phyloP scores from a whole-genome alignment of 192 early-diverging fungal genomes.

The Coemansia sp. region DNA sequence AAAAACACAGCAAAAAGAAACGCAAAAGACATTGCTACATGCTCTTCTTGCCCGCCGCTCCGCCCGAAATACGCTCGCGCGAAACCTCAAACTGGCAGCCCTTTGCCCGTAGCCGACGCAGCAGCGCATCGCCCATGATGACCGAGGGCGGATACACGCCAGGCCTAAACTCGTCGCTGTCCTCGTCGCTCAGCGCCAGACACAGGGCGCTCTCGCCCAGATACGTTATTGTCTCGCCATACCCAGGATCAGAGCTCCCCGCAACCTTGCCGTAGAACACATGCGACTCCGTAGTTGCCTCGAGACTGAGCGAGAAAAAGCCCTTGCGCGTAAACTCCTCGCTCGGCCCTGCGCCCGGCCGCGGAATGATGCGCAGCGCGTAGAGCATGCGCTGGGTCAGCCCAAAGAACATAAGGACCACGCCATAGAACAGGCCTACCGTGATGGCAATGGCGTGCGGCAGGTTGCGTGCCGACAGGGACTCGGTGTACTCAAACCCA shows the following conservation, averaged over 20 bases:
- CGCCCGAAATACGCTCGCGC: background rate
- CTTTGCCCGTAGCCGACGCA: conserved; percentile 60
- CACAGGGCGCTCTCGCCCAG: conserved; percentile 75
- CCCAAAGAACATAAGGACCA: conserved; percentile 36
- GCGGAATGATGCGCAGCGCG: conserved; percentile 55
- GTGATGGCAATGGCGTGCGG: conserved; percentile 47
- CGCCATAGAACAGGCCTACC: conserved; percentile 30
- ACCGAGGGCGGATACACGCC: conserved; percentile 79
- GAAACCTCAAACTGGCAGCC: conserved; percentile 56
- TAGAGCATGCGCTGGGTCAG: conserved; percentile 51
- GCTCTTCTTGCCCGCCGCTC: conserved; percentile 5
- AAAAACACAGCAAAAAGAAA: too few relatives aligned
- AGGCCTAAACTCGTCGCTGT: conserved; percentile 51
- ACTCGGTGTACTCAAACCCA: conserved; percentile 60
- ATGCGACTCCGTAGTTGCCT: conserved; percentile 21
- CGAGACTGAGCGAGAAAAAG: conserved; percentile 37
- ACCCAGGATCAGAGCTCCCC: conserved; percentile 71
- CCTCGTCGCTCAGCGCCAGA: conserved; percentile 61
- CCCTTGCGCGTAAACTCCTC: conserved; percentile 53
- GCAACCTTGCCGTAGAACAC: conserved; percentile 45
- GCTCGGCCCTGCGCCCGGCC: conserved; percentile 68
- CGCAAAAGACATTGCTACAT: too few relatives aligned
- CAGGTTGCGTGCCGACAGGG: conserved; percentile 52
- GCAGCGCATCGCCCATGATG: conserved; percentile 71
- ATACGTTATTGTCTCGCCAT: conserved; percentile 76